phyloP scores from a whole-genome alignment of 2,329 filamentous ascomycete species.

The Penicillium psychrosexuale region DNA sequence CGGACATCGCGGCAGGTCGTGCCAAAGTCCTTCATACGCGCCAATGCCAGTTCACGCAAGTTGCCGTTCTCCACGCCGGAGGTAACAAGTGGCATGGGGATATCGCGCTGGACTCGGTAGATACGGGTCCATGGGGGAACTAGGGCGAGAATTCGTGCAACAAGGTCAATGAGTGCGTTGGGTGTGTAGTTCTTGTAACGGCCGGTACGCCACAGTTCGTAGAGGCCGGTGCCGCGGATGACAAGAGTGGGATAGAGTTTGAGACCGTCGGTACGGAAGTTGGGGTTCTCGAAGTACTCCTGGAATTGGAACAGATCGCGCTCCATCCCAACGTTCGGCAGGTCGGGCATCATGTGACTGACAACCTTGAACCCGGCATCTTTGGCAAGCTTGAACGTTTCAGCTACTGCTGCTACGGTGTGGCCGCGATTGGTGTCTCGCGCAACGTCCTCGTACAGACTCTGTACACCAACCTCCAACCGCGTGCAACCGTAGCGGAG shows the following conservation, averaged over 20 bases:
- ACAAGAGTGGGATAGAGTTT: conserved; percentile 98
- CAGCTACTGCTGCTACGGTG: conserved; percentile 89
- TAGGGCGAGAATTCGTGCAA: conserved; percentile 90
- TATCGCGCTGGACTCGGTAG: conserved; percentile 96
- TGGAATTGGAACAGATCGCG: conserved; percentile 94
- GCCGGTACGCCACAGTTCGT: conserved; percentile 95
- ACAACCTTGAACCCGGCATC: conserved; percentile 99
- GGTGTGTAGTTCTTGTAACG: conserved; percentile 98
- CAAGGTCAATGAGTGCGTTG: conserved; percentile 91
- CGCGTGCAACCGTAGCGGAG: conserved; percentile 95
- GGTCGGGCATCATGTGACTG: conserved; percentile 98
- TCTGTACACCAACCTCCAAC: conserved; percentile 92
- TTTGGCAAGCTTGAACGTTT: conserved; percentile 96
- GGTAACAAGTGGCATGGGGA: conserved; percentile 99
- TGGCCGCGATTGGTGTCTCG: conserved; percentile 95
- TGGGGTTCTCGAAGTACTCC: conserved; percentile 96
- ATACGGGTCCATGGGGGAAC: conserved; percentile 98
- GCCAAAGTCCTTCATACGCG: conserved; percentile 99
- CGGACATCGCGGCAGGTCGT: conserved; percentile 95
- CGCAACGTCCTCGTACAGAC: conserved; percentile 96
- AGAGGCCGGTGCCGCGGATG: conserved; percentile 91
- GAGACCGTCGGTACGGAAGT: conserved; percentile 90
- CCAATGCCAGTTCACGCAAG: conserved; percentile 83
- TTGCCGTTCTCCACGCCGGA: conserved; percentile 98
- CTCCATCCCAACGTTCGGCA: conserved; percentile 98